These are phyloP conservation scores for Schwanniomyces etchellsii DNA, from an alignment of 1,139 yeast species.

Conservation along the genomic window DNA sequence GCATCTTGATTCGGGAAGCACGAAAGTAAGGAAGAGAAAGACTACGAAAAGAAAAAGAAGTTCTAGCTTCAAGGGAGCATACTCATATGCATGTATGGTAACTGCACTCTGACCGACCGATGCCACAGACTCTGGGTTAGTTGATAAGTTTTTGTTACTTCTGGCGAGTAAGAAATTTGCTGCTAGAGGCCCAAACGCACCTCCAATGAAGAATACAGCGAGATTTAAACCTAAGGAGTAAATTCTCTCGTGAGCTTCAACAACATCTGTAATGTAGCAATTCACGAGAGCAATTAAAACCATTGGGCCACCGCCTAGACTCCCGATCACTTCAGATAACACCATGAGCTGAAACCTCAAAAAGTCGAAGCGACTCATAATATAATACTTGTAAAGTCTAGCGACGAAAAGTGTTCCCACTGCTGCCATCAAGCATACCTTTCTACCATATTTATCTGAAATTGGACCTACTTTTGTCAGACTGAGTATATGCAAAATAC, in stretches of 20 bases:
- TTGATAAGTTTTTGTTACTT: not conserved
- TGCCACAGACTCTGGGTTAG: not conserved
- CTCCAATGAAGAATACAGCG: slow-evolving; percentile 56
- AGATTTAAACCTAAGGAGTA: slow-evolving; percentile 50
- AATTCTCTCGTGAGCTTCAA: slow-evolving; percentile 48
- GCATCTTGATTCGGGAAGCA: slow-evolving; percentile 60
- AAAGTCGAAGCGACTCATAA: slow-evolving; percentile 24
- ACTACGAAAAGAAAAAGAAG: slow-evolving; percentile 17
- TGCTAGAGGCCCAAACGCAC: slow-evolving; percentile 58
- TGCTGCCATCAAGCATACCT: slow-evolving; percentile 34
- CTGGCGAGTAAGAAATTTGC: slow-evolving; percentile 36
- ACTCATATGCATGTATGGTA: slow-evolving; percentile 15
- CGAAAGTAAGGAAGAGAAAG: slow-evolving; percentile 24
- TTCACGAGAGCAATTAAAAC: slow-evolving; percentile 48
- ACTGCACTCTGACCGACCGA: not conserved
- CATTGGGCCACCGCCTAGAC: slow-evolving; percentile 51
- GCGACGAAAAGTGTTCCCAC: slow-evolving; percentile 22
- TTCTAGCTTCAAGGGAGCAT: slow-evolving; percentile 27
- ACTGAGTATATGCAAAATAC: slow-evolving; percentile 29
- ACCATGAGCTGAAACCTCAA: slow-evolving; percentile 29
- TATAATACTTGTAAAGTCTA: slow-evolving; percentile 18
- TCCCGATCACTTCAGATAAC: slow-evolving; percentile 33
- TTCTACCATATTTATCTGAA: slow-evolving; percentile 63
- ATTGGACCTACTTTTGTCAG: slow-evolving; percentile 51
- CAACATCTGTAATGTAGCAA: slow-evolving; percentile 63